Conservation (phyloP, 495 filamentous ascomycete genomes). For the Aspergillus wentii region DNA sequence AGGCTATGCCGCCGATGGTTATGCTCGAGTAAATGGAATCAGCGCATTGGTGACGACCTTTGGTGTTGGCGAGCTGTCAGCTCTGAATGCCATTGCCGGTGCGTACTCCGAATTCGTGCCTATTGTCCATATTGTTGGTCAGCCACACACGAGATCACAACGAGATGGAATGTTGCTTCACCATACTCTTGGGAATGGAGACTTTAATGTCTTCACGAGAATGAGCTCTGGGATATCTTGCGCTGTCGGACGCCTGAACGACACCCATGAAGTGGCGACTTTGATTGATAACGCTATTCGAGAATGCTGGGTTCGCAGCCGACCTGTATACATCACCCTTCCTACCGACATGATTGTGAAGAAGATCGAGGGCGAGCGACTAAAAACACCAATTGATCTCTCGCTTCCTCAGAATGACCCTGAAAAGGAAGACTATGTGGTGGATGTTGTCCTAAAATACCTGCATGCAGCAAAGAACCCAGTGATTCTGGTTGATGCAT, state of each 20-base stretch:
- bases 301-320: slow-evolving; percentile 69
- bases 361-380: slow-evolving; percentile 68
- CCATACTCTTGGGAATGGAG: slow-evolving; percentile 89
- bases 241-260: slow-evolving; percentile 61
- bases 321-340: slow-evolving; percentile 80
- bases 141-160: slow-evolving; percentile 47
- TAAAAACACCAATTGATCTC: slow-evolving; percentile 68
- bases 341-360: slow-evolving; percentile 81
- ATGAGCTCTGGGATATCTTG: slow-evolving; percentile 74
- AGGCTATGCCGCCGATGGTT: slow-evolving; percentile 71
- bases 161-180: slow-evolving; percentile 67
- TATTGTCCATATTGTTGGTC: slow-evolving; percentile 62
- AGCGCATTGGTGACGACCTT: slow-evolving; percentile 63
- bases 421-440: slow-evolving; percentile 78
- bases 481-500: slow-evolving; percentile 86
- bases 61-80: slow-evolving; percentile 65
- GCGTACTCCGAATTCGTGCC: slow-evolving; percentile 58
- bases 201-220: slow-evolving; percentile 77
- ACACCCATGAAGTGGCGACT: slow-evolving; percentile 61
- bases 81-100: slow-evolving; percentile 65
- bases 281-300: slow-evolving; percentile 78
- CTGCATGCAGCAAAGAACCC: slow-evolving; percentile 73
- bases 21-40: slow-evolving; percentile 65
- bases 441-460: slow-evolving; percentile 72
- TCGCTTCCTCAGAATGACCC: slow-evolving; percentile 56